phyloP scores from a whole-genome alignment of 1,139 yeast species.

The Pichia sp. region DNA sequence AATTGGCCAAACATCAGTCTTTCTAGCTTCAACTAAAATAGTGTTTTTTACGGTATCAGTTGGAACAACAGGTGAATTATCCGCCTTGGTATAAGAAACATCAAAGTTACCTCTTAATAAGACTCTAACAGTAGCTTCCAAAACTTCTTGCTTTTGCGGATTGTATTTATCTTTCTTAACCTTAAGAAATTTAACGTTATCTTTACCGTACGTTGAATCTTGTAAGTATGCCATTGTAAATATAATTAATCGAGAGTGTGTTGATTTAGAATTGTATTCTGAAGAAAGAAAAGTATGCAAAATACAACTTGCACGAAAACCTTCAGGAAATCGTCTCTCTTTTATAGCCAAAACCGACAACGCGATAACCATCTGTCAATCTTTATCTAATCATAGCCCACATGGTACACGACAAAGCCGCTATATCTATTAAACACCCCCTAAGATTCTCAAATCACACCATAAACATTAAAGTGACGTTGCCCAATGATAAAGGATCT shows the following conservation, averaged over 20 bases:
- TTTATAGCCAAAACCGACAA: not conserved
- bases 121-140: conserved; percentile 76
- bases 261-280: not conserved
- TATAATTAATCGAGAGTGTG: not conserved
- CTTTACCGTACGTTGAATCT: conserved; percentile 79
- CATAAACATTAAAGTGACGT: not conserved
- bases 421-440: not conserved
- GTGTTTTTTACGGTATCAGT: conserved; percentile 94
- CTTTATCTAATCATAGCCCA: not conserved
- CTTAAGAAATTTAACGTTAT: conserved; percentile 82
- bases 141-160: conserved; percentile 67
- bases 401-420: not conserved
- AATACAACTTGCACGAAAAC: not conserved
- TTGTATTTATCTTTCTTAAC: conserved; percentile 70
- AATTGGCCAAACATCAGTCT: conserved; percentile 77
- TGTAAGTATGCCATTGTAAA: conserved; percentile 25
- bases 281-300: not conserved
- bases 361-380: not conserved
- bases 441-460: not conserved
- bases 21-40: conserved; percentile 73
- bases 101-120: conserved; percentile 75
- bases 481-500: not conserved
- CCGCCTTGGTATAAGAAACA: conserved; percentile 76
- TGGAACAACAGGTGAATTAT: conserved; percentile 82
- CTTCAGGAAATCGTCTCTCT: not conserved